Percentiles rank a stretch among this genome's conserved stretches.
Conservation (phyloP, 2,329 filamentous ascomycete genomes). For the Colletotrichum salicis region DNA sequence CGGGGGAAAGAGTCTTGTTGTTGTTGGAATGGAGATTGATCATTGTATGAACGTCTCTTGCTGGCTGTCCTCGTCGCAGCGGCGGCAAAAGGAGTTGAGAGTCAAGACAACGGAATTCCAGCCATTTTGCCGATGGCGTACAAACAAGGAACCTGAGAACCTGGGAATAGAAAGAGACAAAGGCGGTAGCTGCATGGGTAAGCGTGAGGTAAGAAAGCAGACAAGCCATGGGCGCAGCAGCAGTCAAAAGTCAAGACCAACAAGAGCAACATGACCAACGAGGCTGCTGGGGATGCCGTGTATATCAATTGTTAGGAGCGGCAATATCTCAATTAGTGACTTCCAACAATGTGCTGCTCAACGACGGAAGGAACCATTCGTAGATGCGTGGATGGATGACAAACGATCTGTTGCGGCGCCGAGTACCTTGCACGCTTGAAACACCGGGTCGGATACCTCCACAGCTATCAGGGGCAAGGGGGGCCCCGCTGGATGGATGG, state of each 20-base stretch:
- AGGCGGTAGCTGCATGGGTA: background rate
- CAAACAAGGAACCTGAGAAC: background rate
- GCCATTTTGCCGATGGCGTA: background rate
- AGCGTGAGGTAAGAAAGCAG: too few species aligned
- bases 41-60: background rate
- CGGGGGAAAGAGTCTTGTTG: background rate
- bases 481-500: background rate
- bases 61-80: background rate
- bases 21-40: background rate
- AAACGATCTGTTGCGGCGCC: background rate
- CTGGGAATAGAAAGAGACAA: background rate
- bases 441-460: background rate
- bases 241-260: too few species aligned
- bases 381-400: too few species aligned
- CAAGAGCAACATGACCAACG: too few species aligned
- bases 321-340: too few species aligned
- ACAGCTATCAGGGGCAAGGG: background rate
- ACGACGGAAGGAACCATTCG: too few species aligned
- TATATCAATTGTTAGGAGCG: too few species aligned
- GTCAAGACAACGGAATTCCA: constrained; percentile 12
- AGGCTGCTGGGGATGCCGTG: too few species aligned
- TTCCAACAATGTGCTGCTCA: too few species aligned
- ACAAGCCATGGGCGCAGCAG: background rate
- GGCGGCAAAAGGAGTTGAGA: background rate
- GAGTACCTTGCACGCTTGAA: constrained; percentile 8